These are phyloP conservation scores for Talaromyces atroroseus DNA, from an alignment of 2,329 filamentous ascomycete genomes.

Conservation along the genomic window DNA sequence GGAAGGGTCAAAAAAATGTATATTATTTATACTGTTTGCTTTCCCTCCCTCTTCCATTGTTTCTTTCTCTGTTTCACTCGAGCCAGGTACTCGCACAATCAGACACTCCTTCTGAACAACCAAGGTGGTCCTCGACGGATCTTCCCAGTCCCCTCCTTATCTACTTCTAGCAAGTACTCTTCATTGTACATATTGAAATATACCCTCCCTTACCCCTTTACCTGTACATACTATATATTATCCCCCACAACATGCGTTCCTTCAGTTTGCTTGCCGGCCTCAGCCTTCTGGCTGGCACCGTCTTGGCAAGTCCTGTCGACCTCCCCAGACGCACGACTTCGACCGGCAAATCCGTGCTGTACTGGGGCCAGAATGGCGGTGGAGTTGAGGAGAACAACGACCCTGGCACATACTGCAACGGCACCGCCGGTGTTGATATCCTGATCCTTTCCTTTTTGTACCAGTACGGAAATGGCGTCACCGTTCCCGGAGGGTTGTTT, in stretches of 20 bases:
- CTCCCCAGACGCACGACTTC: neutral
- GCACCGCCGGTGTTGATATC: neutral
- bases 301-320: neutral
- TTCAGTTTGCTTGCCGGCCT: neutral
- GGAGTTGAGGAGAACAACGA: slow-evolving; percentile 2
- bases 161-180: neutral
- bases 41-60: neutral
- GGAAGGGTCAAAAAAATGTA: neutral
- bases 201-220: neutral
- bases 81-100: neutral
- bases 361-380: slow-evolving; percentile 7
- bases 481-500: neutral
- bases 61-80: neutral
- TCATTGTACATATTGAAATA: neutral
- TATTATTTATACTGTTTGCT: neutral
- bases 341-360: neutral
- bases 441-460: neutral
- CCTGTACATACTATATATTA: neutral
- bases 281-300: neutral
- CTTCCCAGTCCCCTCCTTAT: neutral
- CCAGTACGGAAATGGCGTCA: slow-evolving; percentile 3
- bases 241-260: neutral
- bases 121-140: neutral
- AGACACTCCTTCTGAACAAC: neutral
- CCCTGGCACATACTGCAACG: neutral